Evolutionary conservation across 148 eudicot genomes (phyloP).

Genomic region (Cornus controversa): DNA sequence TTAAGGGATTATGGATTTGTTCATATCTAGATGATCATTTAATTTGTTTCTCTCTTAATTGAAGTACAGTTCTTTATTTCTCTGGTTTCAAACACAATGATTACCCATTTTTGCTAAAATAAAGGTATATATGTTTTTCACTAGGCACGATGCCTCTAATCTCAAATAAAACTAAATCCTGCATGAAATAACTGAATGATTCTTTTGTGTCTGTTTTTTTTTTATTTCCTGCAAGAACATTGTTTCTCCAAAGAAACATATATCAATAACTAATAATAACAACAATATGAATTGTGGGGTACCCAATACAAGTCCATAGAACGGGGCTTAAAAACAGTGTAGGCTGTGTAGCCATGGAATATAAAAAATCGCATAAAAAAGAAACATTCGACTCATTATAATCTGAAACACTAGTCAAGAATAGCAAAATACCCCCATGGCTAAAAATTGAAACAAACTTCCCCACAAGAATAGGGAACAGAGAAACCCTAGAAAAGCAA

Average conservation of each 20-base stretch:
- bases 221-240: no score
- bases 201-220: no score
- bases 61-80: neutral
- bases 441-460: neutral
- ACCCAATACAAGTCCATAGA: no score
- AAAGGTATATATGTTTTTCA: neutral
- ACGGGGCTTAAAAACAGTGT: neutral
- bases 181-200: neutral
- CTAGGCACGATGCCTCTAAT: neutral
- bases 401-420: no score
- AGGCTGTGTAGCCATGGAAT: neutral
- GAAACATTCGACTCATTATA: no score
- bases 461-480: neutral
- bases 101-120: neutral
- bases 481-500: neutral
- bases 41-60: neutral
- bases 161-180: no score
- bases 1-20: neutral
- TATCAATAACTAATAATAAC: neutral
- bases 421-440: no score
- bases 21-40: neutral
- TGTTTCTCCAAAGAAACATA: neutral
- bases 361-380: neutral
- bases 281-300: neutral
- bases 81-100: no score